Base-by-base conservation (phyloP, 2,329 filamentous ascomycete genomes). In the Bertia moriformis region DNA sequence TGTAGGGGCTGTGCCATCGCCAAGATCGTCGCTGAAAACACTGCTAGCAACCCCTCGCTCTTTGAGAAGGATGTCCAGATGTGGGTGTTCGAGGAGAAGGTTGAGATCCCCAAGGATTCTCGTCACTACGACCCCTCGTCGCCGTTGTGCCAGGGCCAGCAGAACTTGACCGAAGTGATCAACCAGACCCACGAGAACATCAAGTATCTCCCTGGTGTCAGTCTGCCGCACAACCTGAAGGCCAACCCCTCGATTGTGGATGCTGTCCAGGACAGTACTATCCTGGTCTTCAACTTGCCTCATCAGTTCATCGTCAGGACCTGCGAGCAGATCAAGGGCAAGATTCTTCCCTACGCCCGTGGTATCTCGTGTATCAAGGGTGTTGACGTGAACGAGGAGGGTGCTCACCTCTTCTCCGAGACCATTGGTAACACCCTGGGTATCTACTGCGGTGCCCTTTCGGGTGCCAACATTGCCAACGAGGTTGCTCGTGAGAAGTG, bases 361-460 rank as follows among this genome's bases (percentile, higher is more conserved):
- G 91, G 87, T 42, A 87, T 98, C 53, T 94, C 86, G 55, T 98
- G 91, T 61, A 96, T 96, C 65, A 98, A 98, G 69, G 91, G 91
- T 49, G 88, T 98, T 44, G 83, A 94, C 49, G 91, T 98, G 20
- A 80, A 83, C 3, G 83, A 89, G 51, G 78, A 85, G 38, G 85
- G 83, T 40, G 78, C 96, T 49, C 79, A 78, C 51, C 72, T 98
- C 40, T 95, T 98, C 65, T 93, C 84, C 40, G 91, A 98, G 62
- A 86, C 82, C 58, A 98, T 98, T 54, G 88, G 89, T 41, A 78
- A 85, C 56, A 80, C 82, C 19, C 70, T 98, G 15, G 85, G 83
- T 44, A 98, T 98, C 57, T 98, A 98, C 67, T 94, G 88, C 52
- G 91, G 91, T 52, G 89, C 91, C 7, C 72, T 98, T 30, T 94